Base-by-base conservation (phyloP, 108 stramenopile genomes). In the Pseudonitzschia multiseries region DNA sequence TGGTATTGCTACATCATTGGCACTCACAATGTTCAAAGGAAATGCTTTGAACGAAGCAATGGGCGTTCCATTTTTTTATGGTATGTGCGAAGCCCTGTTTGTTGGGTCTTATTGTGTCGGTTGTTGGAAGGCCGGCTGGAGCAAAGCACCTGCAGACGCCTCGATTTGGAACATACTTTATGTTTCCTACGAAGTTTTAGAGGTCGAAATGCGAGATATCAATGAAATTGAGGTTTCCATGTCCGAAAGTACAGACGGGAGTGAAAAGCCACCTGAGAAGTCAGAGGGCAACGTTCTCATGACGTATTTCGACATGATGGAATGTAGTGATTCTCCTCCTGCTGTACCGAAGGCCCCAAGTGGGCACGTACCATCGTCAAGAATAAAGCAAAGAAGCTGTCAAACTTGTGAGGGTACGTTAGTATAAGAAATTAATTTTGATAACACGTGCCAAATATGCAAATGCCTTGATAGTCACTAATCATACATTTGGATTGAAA, bases 51-150 rank as follows among this genome's bases (percentile, higher is more conserved):
- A 69, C 8, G 74, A 85, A 43, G 93, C 93, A 8, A 84, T 93
- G 73, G 87, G 89, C 28, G 88, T 95, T 26, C 91, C 91, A 51
- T 83, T 94, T 28, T 92, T 87, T 56, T 94, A 92, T 70, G 93
- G 93, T 10, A 42, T 82, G n/a, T 70, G 84, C 65, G 87, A 89
- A 59, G 84, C 83, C 2, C 33, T 89, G 57, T 54, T 90, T n/a
- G 41, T 94, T 0, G 86, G 89, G 29, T 26, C 89, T 1, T 94
- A 87, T 62, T 89, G 89, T 63, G 13, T 90, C 6, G 68, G 73
- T 28, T 81, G 83, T 33, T 93, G 92, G 92, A 93, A 93, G 74
- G 50, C 77, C 20, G 89, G 88, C 22, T 90, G 89, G 92, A 88
- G 83, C 24, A 93, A 93, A 63, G 92, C 92, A 50, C 92, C 92